phyloP scores from a whole-genome alignment of 75 land plant genomes.

The Cupressus sempervirens region DNA sequence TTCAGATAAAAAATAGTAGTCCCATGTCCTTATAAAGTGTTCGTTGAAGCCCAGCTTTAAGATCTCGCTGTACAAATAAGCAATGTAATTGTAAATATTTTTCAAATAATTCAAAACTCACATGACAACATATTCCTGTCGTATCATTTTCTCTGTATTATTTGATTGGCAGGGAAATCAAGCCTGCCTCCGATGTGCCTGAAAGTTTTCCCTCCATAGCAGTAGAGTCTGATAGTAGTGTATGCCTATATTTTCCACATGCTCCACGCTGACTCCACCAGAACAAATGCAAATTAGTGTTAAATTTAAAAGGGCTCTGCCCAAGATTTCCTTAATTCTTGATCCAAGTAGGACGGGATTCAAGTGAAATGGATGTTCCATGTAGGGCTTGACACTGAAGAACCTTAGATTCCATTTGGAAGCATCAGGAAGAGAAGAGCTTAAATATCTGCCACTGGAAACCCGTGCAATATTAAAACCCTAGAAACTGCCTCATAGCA shows the following conservation, averaged over 20 bases:
- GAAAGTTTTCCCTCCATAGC: conserved; percentile 69
- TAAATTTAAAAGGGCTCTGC: neutral
- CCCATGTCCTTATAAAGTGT: conserved; percentile 89
- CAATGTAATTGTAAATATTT: neutral
- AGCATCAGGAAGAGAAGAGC: too few species aligned
- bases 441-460: too few species aligned
- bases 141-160: neutral
- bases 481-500: too few species aligned
- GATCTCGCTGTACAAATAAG: conserved; percentile 43
- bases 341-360: neutral
- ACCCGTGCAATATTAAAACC: too few species aligned
- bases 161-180: neutral
- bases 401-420: too few species aligned
- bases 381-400: neutral
- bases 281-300: neutral
- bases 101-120: neutral
- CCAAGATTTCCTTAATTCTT: neutral
- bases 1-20: conserved; percentile 64
- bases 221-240: conserved; percentile 83
- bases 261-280: conserved; percentile 68
- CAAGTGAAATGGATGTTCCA: neutral
- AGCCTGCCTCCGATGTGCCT: conserved; percentile 50
- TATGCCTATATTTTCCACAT: conserved; percentile 86
- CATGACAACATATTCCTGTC: neutral
- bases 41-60: conserved; percentile 71